Percentiles rank a stretch among this genome's conserved stretches.
Evolutionary conservation across 345 rosid species (phyloP).

Genomic region (Euphorbia pulcherrima): DNA sequence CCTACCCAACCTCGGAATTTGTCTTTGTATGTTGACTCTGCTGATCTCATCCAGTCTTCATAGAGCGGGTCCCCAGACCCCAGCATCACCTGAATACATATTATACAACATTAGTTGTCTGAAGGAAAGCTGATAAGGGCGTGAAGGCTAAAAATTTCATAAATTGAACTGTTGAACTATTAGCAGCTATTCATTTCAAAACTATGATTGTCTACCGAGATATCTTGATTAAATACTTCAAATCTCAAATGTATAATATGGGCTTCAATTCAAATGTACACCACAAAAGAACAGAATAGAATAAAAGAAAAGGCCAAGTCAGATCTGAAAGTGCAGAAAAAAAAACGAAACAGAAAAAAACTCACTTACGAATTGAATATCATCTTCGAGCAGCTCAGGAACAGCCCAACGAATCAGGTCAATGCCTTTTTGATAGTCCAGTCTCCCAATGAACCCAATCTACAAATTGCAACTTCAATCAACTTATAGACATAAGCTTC

Average conservation of each 20-base stretch:
- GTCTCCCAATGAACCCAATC: conserved; percentile 95
- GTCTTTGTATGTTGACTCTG: conserved; percentile 61
- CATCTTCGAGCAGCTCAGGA: conserved; percentile 76
- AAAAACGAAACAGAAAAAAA: conserved; percentile 24
- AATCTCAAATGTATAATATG: neutral
- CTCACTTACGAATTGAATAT: conserved; percentile 89
- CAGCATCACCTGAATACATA: conserved; percentile 72
- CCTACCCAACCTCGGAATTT: conserved; percentile 98
- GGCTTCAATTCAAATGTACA: neutral
- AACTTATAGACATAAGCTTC: conserved; percentile 12
- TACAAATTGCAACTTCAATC: conserved; percentile 30
- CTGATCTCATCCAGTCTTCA: conserved; percentile 84
- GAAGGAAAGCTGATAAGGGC: neutral
- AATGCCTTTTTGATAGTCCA: conserved; percentile 93
- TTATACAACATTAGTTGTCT: conserved; percentile 8
- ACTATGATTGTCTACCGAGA: neutral
- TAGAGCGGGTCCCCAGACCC: conserved; percentile 78
- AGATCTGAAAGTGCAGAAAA: neutral
- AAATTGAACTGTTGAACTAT: neutral
- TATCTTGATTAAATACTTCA: neutral
- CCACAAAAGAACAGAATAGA: neutral
- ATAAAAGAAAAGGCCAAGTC: neutral
- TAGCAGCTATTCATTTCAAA: conserved; percentile 5
- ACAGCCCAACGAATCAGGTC: conserved; percentile 65
- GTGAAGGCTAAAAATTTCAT: neutral